Conservation (phyloP, 352 stramenopile species). For the Thalassiosira mediterranea region DNA sequence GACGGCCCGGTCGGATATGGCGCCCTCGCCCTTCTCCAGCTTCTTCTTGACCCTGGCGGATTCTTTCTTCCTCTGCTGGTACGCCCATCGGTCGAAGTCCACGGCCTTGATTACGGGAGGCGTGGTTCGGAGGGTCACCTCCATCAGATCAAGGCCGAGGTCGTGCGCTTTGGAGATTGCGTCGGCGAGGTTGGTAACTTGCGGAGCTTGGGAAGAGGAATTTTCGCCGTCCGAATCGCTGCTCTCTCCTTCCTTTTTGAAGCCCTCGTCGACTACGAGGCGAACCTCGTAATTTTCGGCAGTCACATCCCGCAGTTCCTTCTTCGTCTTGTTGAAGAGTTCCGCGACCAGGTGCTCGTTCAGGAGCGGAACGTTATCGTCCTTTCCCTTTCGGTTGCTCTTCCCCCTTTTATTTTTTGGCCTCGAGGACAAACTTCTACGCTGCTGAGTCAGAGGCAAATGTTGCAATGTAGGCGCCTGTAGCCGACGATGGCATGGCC, state of each 20-base stretch:
- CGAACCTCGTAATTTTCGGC: constrained; percentile 49
- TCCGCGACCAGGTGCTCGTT: constrained; percentile 61
- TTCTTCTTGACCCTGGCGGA: constrained; percentile 39
- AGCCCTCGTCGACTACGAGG: constrained; percentile 41
- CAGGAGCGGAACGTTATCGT: constrained; percentile 34
- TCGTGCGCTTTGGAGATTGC: constrained; percentile 63
- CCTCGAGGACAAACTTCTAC: not conserved
- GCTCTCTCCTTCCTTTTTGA: constrained; percentile 7
- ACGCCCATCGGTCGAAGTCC: constrained; percentile 58
- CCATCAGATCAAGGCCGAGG: constrained; percentile 63
- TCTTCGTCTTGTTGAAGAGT: constrained; percentile 38
- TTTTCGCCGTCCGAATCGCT: constrained; percentile 1
- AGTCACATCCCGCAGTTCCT: constrained; percentile 1
- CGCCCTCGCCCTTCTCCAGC: constrained; percentile 21
- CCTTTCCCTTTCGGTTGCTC: not conserved
- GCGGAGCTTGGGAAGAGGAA: constrained; percentile 9
- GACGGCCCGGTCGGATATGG: constrained; percentile 37
- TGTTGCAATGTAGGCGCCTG: not conserved
- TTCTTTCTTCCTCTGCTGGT: constrained; percentile 44
- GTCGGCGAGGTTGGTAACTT: constrained; percentile 41
- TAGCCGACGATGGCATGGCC: not conserved
- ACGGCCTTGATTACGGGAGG: constrained; percentile 72
- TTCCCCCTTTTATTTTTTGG: not conserved
- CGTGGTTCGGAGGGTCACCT: constrained; percentile 44
- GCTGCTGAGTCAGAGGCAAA: not conserved